Evolutionary conservation across 2,329 filamentous ascomycete genomes (phyloP).

Genomic region (Aspergillus persii): DNA sequence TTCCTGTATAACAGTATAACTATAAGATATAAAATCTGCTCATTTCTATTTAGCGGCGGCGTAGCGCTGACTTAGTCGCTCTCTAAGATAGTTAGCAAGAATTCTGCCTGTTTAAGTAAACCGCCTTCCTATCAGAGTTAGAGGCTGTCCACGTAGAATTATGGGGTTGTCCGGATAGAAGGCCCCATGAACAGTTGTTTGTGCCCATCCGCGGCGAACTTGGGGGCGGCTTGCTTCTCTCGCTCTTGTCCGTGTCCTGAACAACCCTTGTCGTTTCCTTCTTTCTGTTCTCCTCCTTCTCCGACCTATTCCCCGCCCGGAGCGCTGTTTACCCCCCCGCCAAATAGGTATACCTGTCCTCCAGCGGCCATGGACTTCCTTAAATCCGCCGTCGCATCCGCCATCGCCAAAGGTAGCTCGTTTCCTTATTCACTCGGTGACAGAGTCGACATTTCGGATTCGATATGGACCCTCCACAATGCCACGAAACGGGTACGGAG

Average conservation of each 20-base stretch:
- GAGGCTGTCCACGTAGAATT: too few species aligned
- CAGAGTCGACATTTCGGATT: conserved; percentile 84
- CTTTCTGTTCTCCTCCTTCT: neutral
- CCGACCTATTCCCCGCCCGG: too few species aligned
- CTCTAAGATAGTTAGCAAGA: too few species aligned
- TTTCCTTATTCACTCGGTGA: conserved; percentile 94
- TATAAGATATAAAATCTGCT: too few species aligned
- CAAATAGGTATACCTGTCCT: neutral
- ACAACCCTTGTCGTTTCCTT: neutral
- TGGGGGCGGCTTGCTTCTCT: neutral
- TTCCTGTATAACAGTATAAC: too few species aligned
- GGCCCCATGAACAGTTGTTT: too few species aligned
- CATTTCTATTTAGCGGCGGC: too few species aligned
- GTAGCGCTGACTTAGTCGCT: too few species aligned
- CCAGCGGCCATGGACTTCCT: conserved; percentile 78
- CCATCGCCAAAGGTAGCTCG: conserved; percentile 89
- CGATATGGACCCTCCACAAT: conserved; percentile 95
- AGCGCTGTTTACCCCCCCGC: neutral
- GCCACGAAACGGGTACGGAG: conserved; percentile 76
- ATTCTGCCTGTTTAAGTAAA: too few species aligned
- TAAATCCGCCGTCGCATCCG: conserved; percentile 94
- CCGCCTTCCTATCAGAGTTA: too few species aligned
- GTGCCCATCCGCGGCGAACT: neutral
- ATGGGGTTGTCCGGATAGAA: too few species aligned
- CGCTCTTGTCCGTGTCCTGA: neutral